Evolutionary conservation across 257 asterid genomes (phyloP).

Genomic region (Henckelia pumila): DNA sequence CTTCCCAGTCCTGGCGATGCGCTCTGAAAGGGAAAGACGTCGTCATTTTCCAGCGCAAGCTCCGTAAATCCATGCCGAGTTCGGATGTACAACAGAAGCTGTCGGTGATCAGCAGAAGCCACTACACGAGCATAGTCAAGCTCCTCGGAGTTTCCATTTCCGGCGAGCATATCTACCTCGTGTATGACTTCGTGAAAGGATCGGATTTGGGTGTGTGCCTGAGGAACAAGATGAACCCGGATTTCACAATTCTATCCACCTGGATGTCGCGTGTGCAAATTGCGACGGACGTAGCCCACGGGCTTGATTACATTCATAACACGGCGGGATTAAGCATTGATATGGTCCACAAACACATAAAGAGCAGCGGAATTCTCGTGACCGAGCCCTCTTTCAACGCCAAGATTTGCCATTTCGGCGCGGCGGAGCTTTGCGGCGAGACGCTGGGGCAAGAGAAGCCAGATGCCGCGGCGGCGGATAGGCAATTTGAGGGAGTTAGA

Average conservation of each 20-base stretch:
- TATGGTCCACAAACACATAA: constrained; percentile 85
- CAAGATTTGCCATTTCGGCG: constrained; percentile 89
- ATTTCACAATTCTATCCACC: constrained; percentile 72
- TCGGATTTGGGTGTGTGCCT: constrained; percentile 62
- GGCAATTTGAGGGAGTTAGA: constrained; percentile 70
- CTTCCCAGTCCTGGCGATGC: constrained; percentile 94
- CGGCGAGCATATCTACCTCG: constrained; percentile 72
- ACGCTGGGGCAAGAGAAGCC: constrained; percentile 28
- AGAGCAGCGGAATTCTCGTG: constrained; percentile 77
- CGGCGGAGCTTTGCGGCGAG: constrained; percentile 95
- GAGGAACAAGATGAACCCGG: constrained; percentile 57
- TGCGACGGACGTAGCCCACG: constrained; percentile 83
- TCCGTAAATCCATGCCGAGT: constrained; percentile 42
- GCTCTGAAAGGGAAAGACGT: constrained; percentile 56
- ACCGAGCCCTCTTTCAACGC: constrained; percentile 79
- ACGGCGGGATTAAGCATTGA: constrained; percentile 67
- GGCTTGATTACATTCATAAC: constrained; percentile 79
- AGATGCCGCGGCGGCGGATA: constrained; percentile 21
- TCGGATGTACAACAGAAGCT: constrained; percentile 50
- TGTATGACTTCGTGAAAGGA: constrained; percentile 67
- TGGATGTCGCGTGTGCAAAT: constrained; percentile 93
- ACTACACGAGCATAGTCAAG: constrained; percentile 69
- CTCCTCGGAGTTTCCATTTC: constrained; percentile 73
- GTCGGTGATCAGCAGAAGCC: constrained; percentile 58
- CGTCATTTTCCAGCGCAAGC: constrained; percentile 71